Percentiles rank a stretch among this genome's conserved stretches.
These are phyloP conservation scores for Pichia inconspicua DNA, from an alignment of 1,139 yeast genomes.

Conservation along the genomic window DNA sequence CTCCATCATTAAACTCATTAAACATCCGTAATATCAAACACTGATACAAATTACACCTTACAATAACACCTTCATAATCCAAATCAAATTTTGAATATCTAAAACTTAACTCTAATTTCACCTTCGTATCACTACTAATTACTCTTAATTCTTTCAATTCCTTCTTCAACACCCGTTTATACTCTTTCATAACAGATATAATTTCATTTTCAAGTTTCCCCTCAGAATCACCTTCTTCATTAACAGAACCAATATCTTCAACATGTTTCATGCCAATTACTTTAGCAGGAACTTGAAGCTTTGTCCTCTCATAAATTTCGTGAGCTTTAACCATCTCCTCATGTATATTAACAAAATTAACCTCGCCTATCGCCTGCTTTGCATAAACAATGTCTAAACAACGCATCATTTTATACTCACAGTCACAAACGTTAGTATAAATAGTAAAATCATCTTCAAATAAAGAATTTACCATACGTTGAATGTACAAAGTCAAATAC, in stretches of 20 bases:
- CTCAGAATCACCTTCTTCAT: neutral
- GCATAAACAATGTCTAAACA: neutral
- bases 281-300: neutral
- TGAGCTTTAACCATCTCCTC: neutral
- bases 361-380: neutral
- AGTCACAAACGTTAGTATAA: slow-evolving; percentile 7
- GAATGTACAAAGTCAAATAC: slow-evolving; percentile 1
- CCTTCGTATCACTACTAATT: neutral
- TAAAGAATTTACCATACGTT: slow-evolving; percentile 4
- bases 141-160: neutral
- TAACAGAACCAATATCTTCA: neutral
- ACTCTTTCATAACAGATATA: neutral
- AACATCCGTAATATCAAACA: slow-evolving; percentile 6
- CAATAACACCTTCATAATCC: neutral
- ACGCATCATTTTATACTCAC: slow-evolving; percentile 4
- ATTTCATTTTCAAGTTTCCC: neutral
- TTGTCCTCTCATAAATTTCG: neutral
- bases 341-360: neutral
- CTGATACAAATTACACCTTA: slow-evolving; percentile 7
- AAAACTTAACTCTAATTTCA: slow-evolving; percentile 2
- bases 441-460: neutral
- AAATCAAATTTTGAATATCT: slow-evolving; percentile 3
- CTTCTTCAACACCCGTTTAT: neutral
- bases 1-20: neutral
- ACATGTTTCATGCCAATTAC: neutral